Conservation (phyloP, 768 basidiomycete genomes). For the Naganishia randhawae region DNA sequence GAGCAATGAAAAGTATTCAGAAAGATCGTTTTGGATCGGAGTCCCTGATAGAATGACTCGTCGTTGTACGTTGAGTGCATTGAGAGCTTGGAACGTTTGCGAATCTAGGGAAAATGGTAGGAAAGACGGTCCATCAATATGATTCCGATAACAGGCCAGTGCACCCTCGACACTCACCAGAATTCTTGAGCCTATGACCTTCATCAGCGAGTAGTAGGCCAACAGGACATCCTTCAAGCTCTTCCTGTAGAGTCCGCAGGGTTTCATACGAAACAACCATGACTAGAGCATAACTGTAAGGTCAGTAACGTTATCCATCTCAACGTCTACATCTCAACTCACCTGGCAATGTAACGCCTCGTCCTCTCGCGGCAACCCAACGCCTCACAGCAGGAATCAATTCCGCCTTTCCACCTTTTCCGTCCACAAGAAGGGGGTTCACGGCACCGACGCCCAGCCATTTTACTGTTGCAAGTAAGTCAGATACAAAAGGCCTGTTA, state of each 20-base stretch:
- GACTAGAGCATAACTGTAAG: slow-evolving; percentile 55
- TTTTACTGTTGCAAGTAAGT: slow-evolving; percentile 62
- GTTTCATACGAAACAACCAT: slow-evolving; percentile 99
- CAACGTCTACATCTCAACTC: slow-evolving; percentile 25
- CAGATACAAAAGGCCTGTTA: not conserved
- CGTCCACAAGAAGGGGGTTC: slow-evolving; percentile 81
- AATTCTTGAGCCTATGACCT: slow-evolving; percentile 91
- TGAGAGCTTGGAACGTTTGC: slow-evolving; percentile 78
- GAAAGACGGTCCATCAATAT: slow-evolving; percentile 29
- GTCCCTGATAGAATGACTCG: slow-evolving; percentile 92
- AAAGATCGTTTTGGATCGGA: slow-evolving; percentile 87
- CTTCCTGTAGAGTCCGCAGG: slow-evolving; percentile 69
- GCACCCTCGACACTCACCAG: slow-evolving; percentile 40
- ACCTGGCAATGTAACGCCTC: slow-evolving; percentile 91
- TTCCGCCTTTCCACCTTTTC: slow-evolving; percentile 80
- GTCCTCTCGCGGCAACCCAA: slow-evolving; percentile 84
- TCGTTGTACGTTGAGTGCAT: slow-evolving; percentile 74
- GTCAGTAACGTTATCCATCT: slow-evolving; percentile 8
- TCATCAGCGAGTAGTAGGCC: slow-evolving; percentile 95
- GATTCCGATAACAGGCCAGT: slow-evolving; percentile 57
- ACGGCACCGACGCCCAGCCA: slow-evolving; percentile 84
- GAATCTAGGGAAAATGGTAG: slow-evolving; percentile 59
- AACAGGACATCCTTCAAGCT: slow-evolving; percentile 74
- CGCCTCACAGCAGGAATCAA: slow-evolving; percentile 72
- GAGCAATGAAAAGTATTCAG: slow-evolving; percentile 88